These are phyloP conservation scores for Phytophthora tentaculata DNA, from an alignment of 352 stramenopile genomes.

Conservation along the genomic window DNA sequence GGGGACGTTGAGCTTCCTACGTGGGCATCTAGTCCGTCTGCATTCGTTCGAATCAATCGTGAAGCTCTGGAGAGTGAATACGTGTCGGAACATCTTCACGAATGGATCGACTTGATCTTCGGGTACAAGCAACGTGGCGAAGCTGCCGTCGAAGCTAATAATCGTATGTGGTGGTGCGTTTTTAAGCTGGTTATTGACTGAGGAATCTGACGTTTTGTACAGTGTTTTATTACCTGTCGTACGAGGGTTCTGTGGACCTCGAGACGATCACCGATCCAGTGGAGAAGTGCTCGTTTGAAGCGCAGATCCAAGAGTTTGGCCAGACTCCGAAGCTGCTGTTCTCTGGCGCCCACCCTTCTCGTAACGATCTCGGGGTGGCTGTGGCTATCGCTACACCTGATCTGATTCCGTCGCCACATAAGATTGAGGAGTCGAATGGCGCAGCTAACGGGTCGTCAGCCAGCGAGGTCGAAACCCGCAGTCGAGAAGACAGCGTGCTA, in stretches of 20 bases:
- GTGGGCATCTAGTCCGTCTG: conserved; percentile 90
- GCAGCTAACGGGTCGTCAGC: conserved; percentile 28
- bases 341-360: conserved; percentile 66
- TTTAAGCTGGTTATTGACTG: not conserved
- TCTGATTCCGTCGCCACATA: conserved; percentile 45
- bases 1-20: conserved; percentile 95
- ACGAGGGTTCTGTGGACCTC: conserved; percentile 87
- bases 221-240: conserved; percentile 92
- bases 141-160: conserved; percentile 77
- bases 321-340: conserved; percentile 90
- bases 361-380: conserved; percentile 60
- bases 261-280: conserved; percentile 90
- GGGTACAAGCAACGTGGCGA: conserved; percentile 79
- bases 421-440: conserved; percentile 26
- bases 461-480: conserved; percentile 24
- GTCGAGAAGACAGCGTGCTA: conserved; percentile 24
- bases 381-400: conserved; percentile 62
- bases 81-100: conserved; percentile 72
- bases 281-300: conserved; percentile 93
- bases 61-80: conserved; percentile 81
- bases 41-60: conserved; percentile 78
- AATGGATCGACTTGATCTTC: conserved; percentile 90
- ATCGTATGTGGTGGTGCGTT: conserved; percentile 53
- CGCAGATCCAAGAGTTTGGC: conserved; percentile 94
- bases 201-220: conserved; percentile 3